phyloP scores from a whole-genome alignment of 1,284 basidiomycete genomes.

The Stygiomarasmius scandens region DNA sequence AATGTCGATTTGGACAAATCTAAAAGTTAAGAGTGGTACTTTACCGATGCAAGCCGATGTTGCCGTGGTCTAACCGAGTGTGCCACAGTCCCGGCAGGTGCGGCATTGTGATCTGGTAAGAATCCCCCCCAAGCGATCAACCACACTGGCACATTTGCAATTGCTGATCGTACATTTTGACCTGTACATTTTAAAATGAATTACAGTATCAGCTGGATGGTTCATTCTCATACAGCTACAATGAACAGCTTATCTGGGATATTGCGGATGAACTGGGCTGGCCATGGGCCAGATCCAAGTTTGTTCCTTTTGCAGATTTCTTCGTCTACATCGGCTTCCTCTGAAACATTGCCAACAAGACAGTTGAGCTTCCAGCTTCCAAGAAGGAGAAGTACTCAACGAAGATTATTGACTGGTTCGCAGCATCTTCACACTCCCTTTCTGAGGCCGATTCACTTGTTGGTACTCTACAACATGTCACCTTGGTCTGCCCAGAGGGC shows the following conservation, averaged over 20 bases:
- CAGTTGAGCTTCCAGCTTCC: slow-evolving; percentile 28
- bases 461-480: slow-evolving; percentile 22
- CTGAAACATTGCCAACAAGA: slow-evolving; percentile 33
- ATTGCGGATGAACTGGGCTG: slow-evolving; percentile 26
- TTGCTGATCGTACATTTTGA: no score
- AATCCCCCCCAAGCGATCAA: no score
- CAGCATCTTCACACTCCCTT: background rate
- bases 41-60: no score
- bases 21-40: no score
- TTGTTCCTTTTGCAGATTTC: slow-evolving; percentile 25
- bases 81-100: no score
- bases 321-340: slow-evolving; percentile 42
- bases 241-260: slow-evolving; percentile 19
- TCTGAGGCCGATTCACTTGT: slow-evolving; percentile 1
- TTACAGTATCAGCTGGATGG: background rate
- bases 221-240: slow-evolving; percentile 12
- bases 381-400: slow-evolving; percentile 24
- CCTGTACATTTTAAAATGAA: no score
- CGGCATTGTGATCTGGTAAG: no score
- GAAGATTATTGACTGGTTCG: slow-evolving; percentile 2
- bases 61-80: no score
- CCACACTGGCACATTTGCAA: no score
- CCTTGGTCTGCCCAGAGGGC: slow-evolving; percentile 8
- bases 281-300: slow-evolving; percentile 34
- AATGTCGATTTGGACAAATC: no score